Conservation (phyloP, 108 stramenopile species). For the Aurantiochytrium sp. region DNA sequence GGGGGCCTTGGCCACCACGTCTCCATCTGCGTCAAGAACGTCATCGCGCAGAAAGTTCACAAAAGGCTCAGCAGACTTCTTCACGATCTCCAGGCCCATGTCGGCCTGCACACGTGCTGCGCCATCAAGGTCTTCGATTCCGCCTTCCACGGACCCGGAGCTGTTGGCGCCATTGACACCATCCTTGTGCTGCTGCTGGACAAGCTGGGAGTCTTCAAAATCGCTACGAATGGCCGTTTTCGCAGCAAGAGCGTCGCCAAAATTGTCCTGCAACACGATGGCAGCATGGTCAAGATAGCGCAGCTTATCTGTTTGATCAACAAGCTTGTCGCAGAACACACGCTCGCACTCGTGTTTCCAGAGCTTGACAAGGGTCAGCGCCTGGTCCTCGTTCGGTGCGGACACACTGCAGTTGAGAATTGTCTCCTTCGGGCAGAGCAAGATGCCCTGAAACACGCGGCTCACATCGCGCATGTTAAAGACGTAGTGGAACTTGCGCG, state of each 20-base stretch:
- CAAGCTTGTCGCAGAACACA: constrained; percentile 77
- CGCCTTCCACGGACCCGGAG: background rate
- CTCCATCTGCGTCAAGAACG: constrained; percentile 69
- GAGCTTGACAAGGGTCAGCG: constrained; percentile 53
- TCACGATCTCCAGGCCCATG: background rate
- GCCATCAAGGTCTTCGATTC: constrained; percentile 25
- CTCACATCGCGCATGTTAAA: constrained; percentile 83
- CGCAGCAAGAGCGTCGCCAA: constrained; percentile 43
- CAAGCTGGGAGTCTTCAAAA: constrained; percentile 37
- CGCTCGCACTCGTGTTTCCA: constrained; percentile 82
- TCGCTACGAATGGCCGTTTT: background rate
- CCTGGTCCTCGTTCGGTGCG: background rate
- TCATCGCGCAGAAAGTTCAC: constrained; percentile 77
- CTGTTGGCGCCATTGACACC: background rate
- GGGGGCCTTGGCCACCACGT: constrained; percentile 69
- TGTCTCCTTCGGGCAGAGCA: constrained; percentile 70
- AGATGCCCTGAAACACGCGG: constrained; percentile 77
- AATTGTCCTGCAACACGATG: constrained; percentile 35
- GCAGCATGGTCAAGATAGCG: background rate
- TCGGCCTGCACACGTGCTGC: constrained; percentile 23
- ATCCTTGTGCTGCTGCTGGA: constrained; percentile 41
- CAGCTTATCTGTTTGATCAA: constrained; percentile 67
- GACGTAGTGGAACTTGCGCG: constrained; percentile 82
- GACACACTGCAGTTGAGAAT: constrained; percentile 54
- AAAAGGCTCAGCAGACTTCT: constrained; percentile 58